These are phyloP conservation scores for Lachancea cidri DNA, from an alignment of 805 yeast species.

Conservation along the genomic window DNA sequence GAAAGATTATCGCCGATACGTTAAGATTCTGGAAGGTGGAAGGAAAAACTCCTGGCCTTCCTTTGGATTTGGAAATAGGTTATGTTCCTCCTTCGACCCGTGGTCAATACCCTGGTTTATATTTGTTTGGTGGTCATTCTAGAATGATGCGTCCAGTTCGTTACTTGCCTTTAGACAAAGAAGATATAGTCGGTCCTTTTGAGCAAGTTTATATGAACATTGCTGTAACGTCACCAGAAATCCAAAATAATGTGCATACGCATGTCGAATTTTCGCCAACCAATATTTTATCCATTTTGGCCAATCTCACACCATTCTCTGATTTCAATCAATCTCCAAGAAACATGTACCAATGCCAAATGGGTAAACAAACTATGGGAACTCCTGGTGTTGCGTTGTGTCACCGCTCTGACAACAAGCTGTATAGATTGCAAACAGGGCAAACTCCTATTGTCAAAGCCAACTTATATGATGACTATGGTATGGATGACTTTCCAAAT, in stretches of 20 bases:
- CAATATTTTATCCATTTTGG: constrained; percentile 87
- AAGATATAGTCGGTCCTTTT: constrained; percentile 92
- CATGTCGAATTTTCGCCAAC: constrained; percentile 97
- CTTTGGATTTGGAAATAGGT: constrained; percentile 85
- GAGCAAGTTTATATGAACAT: constrained; percentile 96
- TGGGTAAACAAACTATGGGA: constrained; percentile 99
- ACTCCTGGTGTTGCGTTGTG: constrained; percentile 95
- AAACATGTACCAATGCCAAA: constrained; percentile 99
- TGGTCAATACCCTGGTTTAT: constrained; percentile 97
- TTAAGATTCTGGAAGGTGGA: constrained; percentile 90
- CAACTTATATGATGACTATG: constrained; percentile 87
- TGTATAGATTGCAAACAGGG: constrained; percentile 89
- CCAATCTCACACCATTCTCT: constrained; percentile 95
- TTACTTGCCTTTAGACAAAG: constrained; percentile 77
- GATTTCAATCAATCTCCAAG: constrained; percentile 99
- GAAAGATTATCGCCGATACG: constrained; percentile 80
- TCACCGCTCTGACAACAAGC: constrained; percentile 91
- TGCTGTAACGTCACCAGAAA: constrained; percentile 92
- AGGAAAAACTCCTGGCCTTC: constrained; percentile 62
- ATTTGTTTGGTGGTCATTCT: constrained; percentile 83
- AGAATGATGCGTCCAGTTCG: constrained; percentile 96
- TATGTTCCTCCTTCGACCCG: constrained; percentile 92
- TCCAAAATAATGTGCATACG: constrained; percentile 70
- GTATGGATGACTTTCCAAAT: constrained; percentile 97
- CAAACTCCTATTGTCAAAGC: constrained; percentile 98